These are phyloP conservation scores for Xylaria digitata DNA, from an alignment of 2,329 filamentous ascomycete genomes.

Conservation along the genomic window DNA sequence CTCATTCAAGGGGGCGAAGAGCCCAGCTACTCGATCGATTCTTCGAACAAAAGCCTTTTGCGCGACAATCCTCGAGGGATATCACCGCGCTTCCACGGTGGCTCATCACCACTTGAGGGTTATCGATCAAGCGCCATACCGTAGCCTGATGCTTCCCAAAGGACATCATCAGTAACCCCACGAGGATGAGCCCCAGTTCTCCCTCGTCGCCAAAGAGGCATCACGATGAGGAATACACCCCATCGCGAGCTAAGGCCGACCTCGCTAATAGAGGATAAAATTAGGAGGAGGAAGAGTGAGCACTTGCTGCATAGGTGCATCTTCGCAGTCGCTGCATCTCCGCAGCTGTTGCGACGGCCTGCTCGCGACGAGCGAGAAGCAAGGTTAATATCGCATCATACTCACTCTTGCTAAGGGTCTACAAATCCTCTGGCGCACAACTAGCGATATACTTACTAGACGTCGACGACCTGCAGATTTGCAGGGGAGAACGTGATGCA, in stretches of 20 bases:
- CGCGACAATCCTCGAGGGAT: neutral
- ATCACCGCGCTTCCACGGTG: too few relatives aligned
- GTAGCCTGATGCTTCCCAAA: too few relatives aligned
- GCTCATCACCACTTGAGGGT: too few relatives aligned
- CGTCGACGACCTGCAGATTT: neutral
- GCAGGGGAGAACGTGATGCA: neutral
- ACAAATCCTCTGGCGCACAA: neutral
- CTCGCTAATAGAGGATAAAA: neutral
- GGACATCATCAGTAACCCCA: too few relatives aligned
- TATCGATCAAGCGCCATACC: too few relatives aligned
- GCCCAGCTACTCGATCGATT: neutral
- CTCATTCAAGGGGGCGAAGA: neutral
- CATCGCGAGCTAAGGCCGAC: neutral
- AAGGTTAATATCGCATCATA: neutral
- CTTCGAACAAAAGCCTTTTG: neutral
- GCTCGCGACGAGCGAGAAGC: conserved; percentile 9
- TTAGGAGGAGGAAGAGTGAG: neutral
- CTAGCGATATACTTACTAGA: neutral
- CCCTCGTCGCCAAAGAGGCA: neutral
- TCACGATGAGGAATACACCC: neutral
- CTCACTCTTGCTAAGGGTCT: neutral
- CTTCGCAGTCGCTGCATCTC: neutral
- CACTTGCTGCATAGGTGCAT: conserved; percentile 5
- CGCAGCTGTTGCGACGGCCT: neutral
- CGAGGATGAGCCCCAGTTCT: neutral